phyloP scores from a whole-genome alignment of 148 eudicot genomes.

The Fagopyrum tataricum region DNA sequence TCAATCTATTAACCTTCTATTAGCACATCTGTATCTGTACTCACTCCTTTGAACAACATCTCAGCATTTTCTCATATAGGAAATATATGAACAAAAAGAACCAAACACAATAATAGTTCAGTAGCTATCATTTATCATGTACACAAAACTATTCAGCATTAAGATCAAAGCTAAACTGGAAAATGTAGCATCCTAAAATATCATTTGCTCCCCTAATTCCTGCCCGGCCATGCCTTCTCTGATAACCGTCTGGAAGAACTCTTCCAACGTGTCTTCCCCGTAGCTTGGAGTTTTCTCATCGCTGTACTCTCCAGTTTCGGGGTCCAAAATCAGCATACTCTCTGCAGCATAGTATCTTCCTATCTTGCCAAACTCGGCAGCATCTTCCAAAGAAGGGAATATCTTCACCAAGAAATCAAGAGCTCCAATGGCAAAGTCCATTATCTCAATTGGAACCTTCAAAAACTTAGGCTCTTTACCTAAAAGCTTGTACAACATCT shows the following conservation, averaged over 20 bases:
- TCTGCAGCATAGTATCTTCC: conserved; percentile 97
- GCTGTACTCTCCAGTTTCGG: conserved; percentile 68
- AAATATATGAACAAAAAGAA: no score
- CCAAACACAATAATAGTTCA: no score
- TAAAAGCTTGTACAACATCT: conserved; percentile 56
- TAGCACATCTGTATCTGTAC: no score
- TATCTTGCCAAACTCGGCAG: conserved; percentile 89
- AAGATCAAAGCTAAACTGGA: no score
- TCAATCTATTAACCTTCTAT: no score
- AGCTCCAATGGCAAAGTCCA: conserved; percentile 82
- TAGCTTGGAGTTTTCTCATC: conserved; percentile 82
- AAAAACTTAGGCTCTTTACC: conserved; percentile 77
- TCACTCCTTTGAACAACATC: no score
- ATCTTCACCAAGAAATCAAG: conserved; percentile 77
- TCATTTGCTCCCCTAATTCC: conserved; percentile 84
- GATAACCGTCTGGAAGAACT: conserved; percentile 68
- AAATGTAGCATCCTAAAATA: conserved; percentile 22
- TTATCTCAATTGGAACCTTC: conserved; percentile 80
- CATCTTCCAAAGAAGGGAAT: conserved; percentile 75
- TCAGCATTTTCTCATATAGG: no score
- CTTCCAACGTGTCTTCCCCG: conserved; percentile 85
- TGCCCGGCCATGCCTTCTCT: conserved; percentile 92
- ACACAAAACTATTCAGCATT: no score
- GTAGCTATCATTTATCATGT: no score
- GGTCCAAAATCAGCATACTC: conserved; percentile 87